phyloP scores from a whole-genome alignment of 768 basidiomycete species.

The Hypholoma fasciculare region DNA sequence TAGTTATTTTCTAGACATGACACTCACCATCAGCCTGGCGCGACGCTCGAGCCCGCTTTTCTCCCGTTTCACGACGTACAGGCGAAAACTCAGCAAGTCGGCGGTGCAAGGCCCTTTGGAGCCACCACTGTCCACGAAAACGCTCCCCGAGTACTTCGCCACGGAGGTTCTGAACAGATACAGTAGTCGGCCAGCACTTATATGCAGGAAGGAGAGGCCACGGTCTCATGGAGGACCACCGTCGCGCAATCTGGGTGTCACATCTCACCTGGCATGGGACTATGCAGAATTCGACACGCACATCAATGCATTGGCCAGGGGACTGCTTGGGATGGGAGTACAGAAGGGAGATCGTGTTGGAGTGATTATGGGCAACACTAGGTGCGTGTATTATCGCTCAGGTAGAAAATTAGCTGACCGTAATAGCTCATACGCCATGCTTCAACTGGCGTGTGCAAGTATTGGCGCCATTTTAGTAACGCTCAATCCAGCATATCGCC shows the following conservation, averaged over 20 bases:
- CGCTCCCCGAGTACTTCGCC: slow-evolving; percentile 63
- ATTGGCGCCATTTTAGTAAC: slow-evolving; percentile 84
- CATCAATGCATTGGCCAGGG: slow-evolving; percentile 67
- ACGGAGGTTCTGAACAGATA: slow-evolving; percentile 53
- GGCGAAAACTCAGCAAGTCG: slow-evolving; percentile 42
- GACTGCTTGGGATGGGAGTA: slow-evolving; percentile 68
- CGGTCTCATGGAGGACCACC: slow-evolving; percentile 61
- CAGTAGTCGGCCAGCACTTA: slow-evolving; percentile 56
- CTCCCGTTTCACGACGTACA: background rate
- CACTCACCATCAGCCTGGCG: background rate
- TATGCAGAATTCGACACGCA: slow-evolving; percentile 70
- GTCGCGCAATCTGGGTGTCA: slow-evolving; percentile 48
- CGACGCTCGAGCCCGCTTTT: background rate
- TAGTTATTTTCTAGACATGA: background rate
- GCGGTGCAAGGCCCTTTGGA: slow-evolving; percentile 56
- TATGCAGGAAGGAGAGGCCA: slow-evolving; percentile 60
- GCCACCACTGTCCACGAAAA: slow-evolving; percentile 55
- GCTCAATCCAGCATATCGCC: slow-evolving; percentile 78
- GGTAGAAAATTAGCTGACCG: background rate
- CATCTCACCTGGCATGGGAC: slow-evolving; percentile 66
- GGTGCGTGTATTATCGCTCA: slow-evolving; percentile 39
- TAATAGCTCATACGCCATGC: slow-evolving; percentile 69
- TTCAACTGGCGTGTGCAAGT: slow-evolving; percentile 87
- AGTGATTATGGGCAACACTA: slow-evolving; percentile 85
- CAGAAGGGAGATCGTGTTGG: slow-evolving; percentile 75